phyloP scores from a whole-genome alignment of 2,329 filamentous ascomycete genomes.

The Fusarium liriodendri region DNA sequence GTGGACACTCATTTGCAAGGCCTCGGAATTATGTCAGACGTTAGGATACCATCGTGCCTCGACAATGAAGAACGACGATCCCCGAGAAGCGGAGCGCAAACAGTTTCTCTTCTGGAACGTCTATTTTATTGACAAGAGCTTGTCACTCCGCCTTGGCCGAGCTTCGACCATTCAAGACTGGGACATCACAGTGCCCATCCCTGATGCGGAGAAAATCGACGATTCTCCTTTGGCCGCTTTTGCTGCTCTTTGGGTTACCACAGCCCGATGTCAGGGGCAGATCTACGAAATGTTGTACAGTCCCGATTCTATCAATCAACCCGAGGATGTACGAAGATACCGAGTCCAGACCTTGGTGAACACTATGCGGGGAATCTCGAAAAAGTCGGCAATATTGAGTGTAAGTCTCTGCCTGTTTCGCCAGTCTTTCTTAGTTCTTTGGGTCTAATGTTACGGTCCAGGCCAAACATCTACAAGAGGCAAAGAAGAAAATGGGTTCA shows the following conservation, averaged over 20 bases:
- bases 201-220: constrained; percentile 46
- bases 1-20: constrained; percentile 47
- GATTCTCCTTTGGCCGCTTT: constrained; percentile 45
- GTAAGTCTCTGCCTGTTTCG: constrained; percentile 13
- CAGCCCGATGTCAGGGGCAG: constrained; percentile 65
- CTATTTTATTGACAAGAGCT: constrained; percentile 66
- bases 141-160: constrained; percentile 66
- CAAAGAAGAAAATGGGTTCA: constrained; percentile 38
- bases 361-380: constrained; percentile 46
- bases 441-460: constrained; percentile 3
- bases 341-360: constrained; percentile 47
- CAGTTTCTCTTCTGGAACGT: constrained; percentile 66
- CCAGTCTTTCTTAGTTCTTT: not conserved
- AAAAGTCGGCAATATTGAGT: constrained; percentile 19
- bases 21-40: constrained; percentile 47
- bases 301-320: constrained; percentile 52
- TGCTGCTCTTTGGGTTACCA: constrained; percentile 61
- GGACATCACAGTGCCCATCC: constrained; percentile 60
- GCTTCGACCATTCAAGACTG: constrained; percentile 66
- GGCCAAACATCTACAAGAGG: constrained; percentile 40
- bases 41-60: constrained; percentile 46
- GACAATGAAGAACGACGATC: constrained; percentile 38
- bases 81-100: constrained; percentile 34
- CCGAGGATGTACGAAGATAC: constrained; percentile 46
- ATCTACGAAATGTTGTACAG: constrained; percentile 68